Conservation (phyloP, 108 stramenopile species). For the Cylindrotheca closterium region DNA sequence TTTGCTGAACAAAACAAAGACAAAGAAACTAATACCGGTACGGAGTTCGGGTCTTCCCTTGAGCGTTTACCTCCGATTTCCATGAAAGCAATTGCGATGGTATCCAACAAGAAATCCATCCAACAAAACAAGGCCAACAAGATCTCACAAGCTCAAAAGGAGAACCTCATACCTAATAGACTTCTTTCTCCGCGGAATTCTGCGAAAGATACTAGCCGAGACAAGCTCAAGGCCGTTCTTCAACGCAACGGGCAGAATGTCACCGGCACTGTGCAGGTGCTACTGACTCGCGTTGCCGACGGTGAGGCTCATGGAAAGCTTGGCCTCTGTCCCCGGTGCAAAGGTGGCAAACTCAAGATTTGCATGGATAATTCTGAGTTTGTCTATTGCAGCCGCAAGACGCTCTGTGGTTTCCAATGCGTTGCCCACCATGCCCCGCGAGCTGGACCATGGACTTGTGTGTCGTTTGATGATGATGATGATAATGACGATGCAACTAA, state of each 20-base stretch:
- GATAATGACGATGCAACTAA: too few species aligned
- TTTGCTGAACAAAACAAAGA: too few species aligned
- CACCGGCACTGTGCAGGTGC: background rate
- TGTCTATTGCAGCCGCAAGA: background rate
- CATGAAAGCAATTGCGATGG: too few species aligned
- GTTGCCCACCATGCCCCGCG: background rate
- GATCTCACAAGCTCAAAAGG: too few species aligned
- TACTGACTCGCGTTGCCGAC: background rate
- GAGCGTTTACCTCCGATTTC: too few species aligned
- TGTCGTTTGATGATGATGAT: background rate
- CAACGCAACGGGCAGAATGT: conserved; percentile 4
- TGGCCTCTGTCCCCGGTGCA: conserved; percentile 1
- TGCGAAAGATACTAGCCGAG: background rate
- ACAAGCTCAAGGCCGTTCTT: conserved; percentile 2
- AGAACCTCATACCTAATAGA: background rate
- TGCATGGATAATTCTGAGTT: background rate
- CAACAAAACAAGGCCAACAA: too few species aligned
- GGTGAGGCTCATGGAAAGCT: background rate
- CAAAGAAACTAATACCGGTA: too few species aligned
- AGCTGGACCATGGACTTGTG: background rate
- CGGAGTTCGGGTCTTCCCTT: too few species aligned
- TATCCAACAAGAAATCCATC: too few species aligned
- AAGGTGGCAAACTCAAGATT: background rate
- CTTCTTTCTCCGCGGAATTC: background rate
- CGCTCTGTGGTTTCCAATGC: background rate